Base-by-base conservation (phyloP, 208 protist genomes). In the Porcisia hertigi region DNA sequence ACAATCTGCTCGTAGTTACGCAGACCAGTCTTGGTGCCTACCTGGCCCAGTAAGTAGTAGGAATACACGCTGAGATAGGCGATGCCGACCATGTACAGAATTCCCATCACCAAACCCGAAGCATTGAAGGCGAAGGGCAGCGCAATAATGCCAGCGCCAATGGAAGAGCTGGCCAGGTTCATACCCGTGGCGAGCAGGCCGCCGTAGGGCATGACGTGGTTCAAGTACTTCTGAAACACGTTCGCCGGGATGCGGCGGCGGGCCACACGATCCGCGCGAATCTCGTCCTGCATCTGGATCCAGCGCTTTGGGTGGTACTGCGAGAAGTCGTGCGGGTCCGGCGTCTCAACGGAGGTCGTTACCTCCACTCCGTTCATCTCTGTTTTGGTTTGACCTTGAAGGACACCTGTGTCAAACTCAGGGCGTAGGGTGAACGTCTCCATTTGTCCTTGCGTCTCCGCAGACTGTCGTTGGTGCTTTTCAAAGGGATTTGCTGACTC, bases 121-220 rank as follows among this genome's bases (percentile, higher is more conserved):
- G 72, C 82, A 53, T 85, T 69, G 75, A 93, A 89, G 57, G 91
- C 85, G 43, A 76, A 81, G 23, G 89, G 87, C 9, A 93, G 34
- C 6, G 85, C 72, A 23, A 95, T 70, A 54, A 92, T 91, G 30
- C 87, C 89, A 0, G 83, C 88, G 25, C 89, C 91, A 43, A 95
- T 65, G 23, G 85, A 86, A 1, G 77, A 76, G 62, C 74, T 81
- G 23, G 81, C 73, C 1, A 93, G 77, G 81, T 87, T 94, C 57
- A 95, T 84, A 11, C 75, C 82, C 23, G 75, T 81, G 23, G 86
- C 76, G 4, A 84, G 52, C 54, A 93, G 76, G 23, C 86, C 87
- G 41, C 91, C 89, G 57, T 83, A 82, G 16, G 89, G 89, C 41
- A 93, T 66, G 55, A 93, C 67, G 77, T 88, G 77, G 64, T 71